Evolutionary conservation across 306 rosid species (phyloP).

Genomic region (Gynostemma pentaphyllum): DNA sequence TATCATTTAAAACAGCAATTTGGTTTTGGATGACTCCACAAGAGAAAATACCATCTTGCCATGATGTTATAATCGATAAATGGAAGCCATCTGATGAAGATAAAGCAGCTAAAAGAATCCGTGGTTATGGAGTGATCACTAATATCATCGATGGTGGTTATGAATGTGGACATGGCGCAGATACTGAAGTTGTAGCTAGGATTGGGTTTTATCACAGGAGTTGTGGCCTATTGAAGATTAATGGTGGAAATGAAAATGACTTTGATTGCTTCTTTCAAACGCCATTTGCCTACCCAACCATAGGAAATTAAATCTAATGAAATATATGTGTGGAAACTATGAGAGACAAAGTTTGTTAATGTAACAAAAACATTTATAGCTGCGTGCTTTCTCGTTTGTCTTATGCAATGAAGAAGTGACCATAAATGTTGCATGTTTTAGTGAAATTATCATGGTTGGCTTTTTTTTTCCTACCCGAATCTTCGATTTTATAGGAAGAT

Average conservation of each 20-base stretch:
- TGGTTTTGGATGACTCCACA: slow-evolving; percentile 68
- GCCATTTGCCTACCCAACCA: not conserved
- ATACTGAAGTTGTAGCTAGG: not conserved
- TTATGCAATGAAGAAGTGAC: no score
- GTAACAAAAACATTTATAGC: no score
- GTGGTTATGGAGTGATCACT: slow-evolving; percentile 18
- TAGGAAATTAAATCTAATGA: no score
- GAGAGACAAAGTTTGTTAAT: no score
- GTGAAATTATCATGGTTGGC: no score
- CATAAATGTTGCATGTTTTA: no score
- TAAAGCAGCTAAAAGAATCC: not conserved
- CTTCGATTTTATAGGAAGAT: no score
- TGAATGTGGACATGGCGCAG: slow-evolving; percentile 31
- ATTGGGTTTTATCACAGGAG: not conserved
- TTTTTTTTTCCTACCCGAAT: no score
- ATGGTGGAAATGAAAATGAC: not conserved
- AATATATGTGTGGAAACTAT: no score
- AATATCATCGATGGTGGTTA: slow-evolving; percentile 31
- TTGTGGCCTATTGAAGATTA: not conserved
- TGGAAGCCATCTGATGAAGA: slow-evolving; percentile 42
- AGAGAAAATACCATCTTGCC: slow-evolving; percentile 48
- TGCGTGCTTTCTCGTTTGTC: no score
- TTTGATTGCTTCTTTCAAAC: not conserved
- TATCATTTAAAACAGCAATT: slow-evolving; percentile 43
- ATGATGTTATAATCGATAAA: slow-evolving; percentile 32